These are phyloP conservation scores for Naganishia onofrii DNA, from an alignment of 768 basidiomycete species.

Conservation along the genomic window DNA sequence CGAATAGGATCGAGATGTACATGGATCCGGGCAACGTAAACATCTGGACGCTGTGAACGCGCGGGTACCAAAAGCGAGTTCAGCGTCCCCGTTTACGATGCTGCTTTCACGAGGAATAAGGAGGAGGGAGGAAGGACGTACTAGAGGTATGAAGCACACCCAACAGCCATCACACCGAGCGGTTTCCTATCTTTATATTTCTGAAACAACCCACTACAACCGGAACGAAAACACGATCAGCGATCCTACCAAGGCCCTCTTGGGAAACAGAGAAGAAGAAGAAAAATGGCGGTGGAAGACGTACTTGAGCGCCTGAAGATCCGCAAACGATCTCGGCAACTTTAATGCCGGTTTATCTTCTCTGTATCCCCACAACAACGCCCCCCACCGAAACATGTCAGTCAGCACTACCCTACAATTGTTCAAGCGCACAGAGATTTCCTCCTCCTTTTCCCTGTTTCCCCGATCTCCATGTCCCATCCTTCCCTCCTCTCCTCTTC, in stretches of 20 bases:
- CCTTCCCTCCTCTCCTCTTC: no score
- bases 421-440: no score
- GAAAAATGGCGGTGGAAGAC: no score
- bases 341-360: conserved; percentile 71
- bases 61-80: background rate
- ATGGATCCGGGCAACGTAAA: conserved; percentile 96
- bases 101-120: background rate
- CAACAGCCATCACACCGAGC: conserved; percentile 78
- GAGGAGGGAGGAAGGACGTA: conserved; percentile 55
- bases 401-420: no score
- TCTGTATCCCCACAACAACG: conserved; percentile 54
- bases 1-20: conserved; percentile 95
- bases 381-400: no score
- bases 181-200: conserved; percentile 90
- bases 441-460: no score
- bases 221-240: background rate
- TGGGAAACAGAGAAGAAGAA: no score
- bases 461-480: no score
- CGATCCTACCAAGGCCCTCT: no score
- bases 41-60: conserved; percentile 71
- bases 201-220: conserved; percentile 41
- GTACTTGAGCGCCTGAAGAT: conserved; percentile 78
- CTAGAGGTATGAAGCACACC: conserved; percentile 88
- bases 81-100: no score
- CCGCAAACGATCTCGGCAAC: conserved; percentile 81